These are phyloP conservation scores for Starmerella roubikii DNA, from an alignment of 805 yeast genomes.

Conservation along the genomic window DNA sequence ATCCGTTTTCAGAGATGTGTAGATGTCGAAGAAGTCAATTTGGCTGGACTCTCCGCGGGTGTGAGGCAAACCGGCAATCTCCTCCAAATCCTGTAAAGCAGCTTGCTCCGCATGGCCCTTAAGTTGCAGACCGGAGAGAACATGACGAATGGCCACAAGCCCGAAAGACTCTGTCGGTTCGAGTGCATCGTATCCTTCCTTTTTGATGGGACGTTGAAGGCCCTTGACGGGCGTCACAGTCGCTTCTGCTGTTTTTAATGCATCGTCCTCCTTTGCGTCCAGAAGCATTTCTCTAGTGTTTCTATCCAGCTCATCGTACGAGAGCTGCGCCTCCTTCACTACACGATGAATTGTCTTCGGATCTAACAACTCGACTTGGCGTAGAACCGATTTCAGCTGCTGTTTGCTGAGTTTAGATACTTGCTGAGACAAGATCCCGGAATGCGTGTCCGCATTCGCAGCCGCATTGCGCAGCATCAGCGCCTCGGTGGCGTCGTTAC, in stretches of 20 bases:
- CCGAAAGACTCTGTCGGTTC: conserved; percentile 64
- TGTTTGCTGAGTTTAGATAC: conserved; percentile 18
- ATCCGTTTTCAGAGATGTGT: conserved; percentile 35
- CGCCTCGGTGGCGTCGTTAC: conserved; percentile 49
- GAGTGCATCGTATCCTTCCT: conserved; percentile 40
- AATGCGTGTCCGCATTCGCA: conserved; percentile 10
- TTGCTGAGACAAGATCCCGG: conserved; percentile 18
- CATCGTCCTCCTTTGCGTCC: no score
- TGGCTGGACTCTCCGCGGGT: conserved; percentile 22
- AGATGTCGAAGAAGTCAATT: conserved; percentile 56
- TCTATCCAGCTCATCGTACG: conserved; percentile 3
- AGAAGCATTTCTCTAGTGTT: conserved; percentile 5
- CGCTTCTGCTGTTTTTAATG: no score
- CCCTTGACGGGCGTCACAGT: neutral
- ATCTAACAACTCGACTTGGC: conserved; percentile 42
- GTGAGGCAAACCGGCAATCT: conserved; percentile 23
- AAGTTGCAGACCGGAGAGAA: conserved; percentile 29
- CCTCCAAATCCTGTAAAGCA: conserved; percentile 17
- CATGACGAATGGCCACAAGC: conserved; percentile 62
- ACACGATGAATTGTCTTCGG: conserved; percentile 31
- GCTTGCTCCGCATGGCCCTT: conserved; percentile 20
- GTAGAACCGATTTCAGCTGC: conserved; percentile 23
- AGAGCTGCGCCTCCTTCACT: conserved; percentile 22
- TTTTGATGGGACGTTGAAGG: conserved; percentile 30
- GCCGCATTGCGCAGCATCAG: conserved; percentile 39